Evolutionary conservation across 495 filamentous ascomycete species (phyloP).

Genomic region (Hyaloscypha bicolor): DNA sequence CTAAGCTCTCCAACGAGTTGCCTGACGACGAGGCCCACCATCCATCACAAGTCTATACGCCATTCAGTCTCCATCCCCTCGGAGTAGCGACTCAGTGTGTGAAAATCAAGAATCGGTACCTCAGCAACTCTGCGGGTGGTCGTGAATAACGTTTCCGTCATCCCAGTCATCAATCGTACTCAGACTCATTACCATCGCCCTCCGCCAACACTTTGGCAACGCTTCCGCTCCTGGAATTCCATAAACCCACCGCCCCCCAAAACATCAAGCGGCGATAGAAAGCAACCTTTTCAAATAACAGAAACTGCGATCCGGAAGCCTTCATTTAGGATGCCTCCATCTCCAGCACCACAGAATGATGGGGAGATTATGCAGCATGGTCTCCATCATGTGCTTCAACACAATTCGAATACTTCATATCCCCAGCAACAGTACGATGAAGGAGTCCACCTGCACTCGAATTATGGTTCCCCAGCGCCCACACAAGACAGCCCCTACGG

Average conservation of each 20-base stretch:
- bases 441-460: slow-evolving; percentile 30
- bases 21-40: slow-evolving; percentile 10
- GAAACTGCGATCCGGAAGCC: background rate
- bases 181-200: background rate
- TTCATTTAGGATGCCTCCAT: slow-evolving; percentile 35
- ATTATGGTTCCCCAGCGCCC: slow-evolving; percentile 35
- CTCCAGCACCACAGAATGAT: slow-evolving; percentile 42
- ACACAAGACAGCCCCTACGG: slow-evolving; percentile 18
- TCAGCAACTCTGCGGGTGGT: background rate
- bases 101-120: slow-evolving; percentile 1
- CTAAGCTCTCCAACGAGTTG: slow-evolving; percentile 14
- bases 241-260: background rate
- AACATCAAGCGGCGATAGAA: background rate
- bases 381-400: slow-evolving; percentile 49
- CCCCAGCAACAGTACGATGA: slow-evolving; percentile 33
- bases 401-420: slow-evolving; percentile 44
- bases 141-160: background rate
- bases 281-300: background rate
- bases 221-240: background rate
- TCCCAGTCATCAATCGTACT: background rate
- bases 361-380: slow-evolving; percentile 48
- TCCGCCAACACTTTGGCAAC: background rate
- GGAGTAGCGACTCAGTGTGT: background rate
- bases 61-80: background rate
- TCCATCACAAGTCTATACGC: background rate